Percentiles rank a stretch among this genome's conserved stretches.
phyloP scores from a whole-genome alignment of 345 rosid species.

The Hypericum perforatum region DNA sequence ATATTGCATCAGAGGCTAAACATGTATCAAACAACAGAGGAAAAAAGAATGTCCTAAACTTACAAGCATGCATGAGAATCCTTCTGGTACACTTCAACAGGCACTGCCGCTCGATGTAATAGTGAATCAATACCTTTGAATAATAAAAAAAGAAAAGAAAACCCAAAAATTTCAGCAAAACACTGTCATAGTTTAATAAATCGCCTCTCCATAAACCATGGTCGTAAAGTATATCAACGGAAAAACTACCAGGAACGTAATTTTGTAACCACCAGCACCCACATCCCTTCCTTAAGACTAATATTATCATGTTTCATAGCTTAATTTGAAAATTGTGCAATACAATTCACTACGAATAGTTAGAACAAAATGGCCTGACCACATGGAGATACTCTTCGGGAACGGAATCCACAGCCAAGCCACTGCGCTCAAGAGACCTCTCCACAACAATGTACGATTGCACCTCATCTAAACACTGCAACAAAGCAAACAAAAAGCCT shows the following conservation, averaged over 20 bases:
- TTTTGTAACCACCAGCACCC: too few species aligned
- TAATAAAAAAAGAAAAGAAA: slow-evolving; percentile 7
- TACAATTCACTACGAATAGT: background rate
- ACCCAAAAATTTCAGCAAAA: slow-evolving; percentile 2
- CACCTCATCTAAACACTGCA: slow-evolving; percentile 79
- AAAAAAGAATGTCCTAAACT: slow-evolving; percentile 15
- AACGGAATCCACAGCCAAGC: slow-evolving; percentile 27
- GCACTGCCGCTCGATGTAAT: slow-evolving; percentile 89
- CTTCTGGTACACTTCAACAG: slow-evolving; percentile 74
- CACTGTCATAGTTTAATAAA: background rate
- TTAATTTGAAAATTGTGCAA: background rate
- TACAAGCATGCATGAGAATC: slow-evolving; percentile 73
- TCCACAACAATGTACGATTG: slow-evolving; percentile 76
- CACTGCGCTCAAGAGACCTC: slow-evolving; percentile 36
- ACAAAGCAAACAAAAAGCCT: slow-evolving; percentile 6
- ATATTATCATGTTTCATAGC: background rate
- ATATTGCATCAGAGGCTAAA: too few species aligned
- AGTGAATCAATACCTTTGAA: slow-evolving; percentile 64
- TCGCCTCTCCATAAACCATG: too few species aligned
- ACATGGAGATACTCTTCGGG: slow-evolving; percentile 43
- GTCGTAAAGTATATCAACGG: too few species aligned
- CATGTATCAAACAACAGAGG: background rate
- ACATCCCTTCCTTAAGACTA: too few species aligned
- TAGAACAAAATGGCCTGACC: slow-evolving; percentile 35
- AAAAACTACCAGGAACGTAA: too few species aligned